Conservation (phyloP, 2,329 filamentous ascomycete species). For the Xylariaceae sp. region DNA sequence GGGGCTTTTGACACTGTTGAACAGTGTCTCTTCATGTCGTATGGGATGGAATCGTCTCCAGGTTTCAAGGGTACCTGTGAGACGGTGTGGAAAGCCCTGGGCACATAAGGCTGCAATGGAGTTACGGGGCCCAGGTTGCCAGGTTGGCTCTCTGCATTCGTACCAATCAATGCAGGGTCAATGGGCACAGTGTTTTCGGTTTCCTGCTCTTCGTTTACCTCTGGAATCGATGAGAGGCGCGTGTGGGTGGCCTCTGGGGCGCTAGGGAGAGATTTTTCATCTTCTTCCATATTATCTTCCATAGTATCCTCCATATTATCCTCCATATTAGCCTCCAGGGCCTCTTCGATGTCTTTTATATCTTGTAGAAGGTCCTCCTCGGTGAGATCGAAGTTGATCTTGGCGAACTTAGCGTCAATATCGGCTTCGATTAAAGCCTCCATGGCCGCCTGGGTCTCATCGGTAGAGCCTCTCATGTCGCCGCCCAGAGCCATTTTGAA, state of each 20-base stretch:
- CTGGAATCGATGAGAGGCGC: slow-evolving; percentile 42
- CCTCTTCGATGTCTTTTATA: slow-evolving; percentile 54
- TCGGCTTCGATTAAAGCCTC: slow-evolving; percentile 28
- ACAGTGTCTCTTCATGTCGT: slow-evolving; percentile 46
- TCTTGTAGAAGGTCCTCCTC: slow-evolving; percentile 56
- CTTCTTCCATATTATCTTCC: slow-evolving; percentile 36
- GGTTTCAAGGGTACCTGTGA: slow-evolving; percentile 73
- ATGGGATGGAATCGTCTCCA: slow-evolving; percentile 54
- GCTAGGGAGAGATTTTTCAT: neutral
- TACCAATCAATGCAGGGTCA: slow-evolving; percentile 44
- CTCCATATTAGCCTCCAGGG: slow-evolving; percentile 42
- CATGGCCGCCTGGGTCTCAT: slow-evolving; percentile 33
- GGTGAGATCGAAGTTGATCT: slow-evolving; percentile 44
- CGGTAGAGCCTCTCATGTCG: slow-evolving; percentile 48
- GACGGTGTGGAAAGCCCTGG: slow-evolving; percentile 64
- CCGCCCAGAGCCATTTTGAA: slow-evolving; percentile 48
- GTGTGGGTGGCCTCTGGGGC: neutral
- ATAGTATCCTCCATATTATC: too few species aligned
- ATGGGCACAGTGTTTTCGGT: slow-evolving; percentile 59
- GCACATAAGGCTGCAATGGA: slow-evolving; percentile 49
- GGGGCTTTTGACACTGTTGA: slow-evolving; percentile 49
- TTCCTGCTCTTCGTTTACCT: slow-evolving; percentile 62
- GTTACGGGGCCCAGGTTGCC: slow-evolving; percentile 46
- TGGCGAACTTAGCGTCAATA: slow-evolving; percentile 37
- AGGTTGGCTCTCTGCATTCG: slow-evolving; percentile 16